A percentile compares a stretch with the other conserved stretches of the same genome.
Conservation (phyloP, 148 eudicot species). For the Fallopia convolvulus region DNA sequence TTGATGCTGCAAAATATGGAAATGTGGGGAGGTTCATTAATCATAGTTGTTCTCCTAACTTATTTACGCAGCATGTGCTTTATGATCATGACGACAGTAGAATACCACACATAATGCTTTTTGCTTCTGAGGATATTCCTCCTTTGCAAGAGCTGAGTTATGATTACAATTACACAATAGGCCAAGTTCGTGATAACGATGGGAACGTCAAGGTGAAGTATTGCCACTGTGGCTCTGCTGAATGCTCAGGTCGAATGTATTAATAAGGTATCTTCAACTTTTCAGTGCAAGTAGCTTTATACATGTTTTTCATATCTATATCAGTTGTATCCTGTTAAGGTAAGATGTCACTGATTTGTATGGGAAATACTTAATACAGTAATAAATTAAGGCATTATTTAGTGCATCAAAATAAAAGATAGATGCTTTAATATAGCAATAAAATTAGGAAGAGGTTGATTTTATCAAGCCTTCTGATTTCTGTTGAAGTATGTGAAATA, state of each 20-base stretch:
- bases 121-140: slow-evolving; percentile 84
- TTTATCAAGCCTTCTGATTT: no score
- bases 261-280: slow-evolving; percentile 18
- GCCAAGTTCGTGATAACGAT: slow-evolving; percentile 49
- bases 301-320: no score
- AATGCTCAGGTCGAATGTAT: slow-evolving; percentile 79
- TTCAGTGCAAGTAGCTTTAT: not conserved
- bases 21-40: slow-evolving; percentile 24
- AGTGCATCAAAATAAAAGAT: no score
- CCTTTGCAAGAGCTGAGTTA: slow-evolving; percentile 77
- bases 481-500: no score
- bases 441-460: no score
- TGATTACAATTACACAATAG: slow-evolving; percentile 63
- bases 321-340: no score
- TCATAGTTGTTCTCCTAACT: slow-evolving; percentile 27
- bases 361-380: no score
- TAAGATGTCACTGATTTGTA: no score
- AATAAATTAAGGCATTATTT: no score
- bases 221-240: slow-evolving; percentile 76
- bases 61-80: slow-evolving; percentile 75
- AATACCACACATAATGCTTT: slow-evolving; percentile 85
- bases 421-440: no score
- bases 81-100: slow-evolving; percentile 69
- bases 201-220: slow-evolving; percentile 63
- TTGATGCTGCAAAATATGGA: slow-evolving; percentile 18